Base-by-base conservation (phyloP, 1,284 basidiomycete genomes). In the Apiotrichum akiyoshidainum region DNA sequence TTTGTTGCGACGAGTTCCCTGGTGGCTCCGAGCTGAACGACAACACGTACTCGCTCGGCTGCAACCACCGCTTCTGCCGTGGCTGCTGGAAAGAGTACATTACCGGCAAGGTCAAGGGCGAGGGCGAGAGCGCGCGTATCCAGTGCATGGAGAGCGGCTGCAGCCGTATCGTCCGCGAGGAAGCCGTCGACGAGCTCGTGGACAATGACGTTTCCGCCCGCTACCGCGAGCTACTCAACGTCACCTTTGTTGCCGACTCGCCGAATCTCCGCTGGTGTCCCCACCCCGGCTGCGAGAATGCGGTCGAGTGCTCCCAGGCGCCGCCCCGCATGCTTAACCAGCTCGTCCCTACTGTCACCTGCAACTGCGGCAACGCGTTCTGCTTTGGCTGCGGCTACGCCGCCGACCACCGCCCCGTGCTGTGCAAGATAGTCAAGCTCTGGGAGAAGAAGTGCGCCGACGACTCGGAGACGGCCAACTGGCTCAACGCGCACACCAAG, bases 401-500 rank as follows among this genome's bases (percentile, higher is more conserved):
- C 68, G 84, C 82, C 64, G 92, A 95, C 70, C 95, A 99, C 74
- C 84, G 92, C 34, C 95, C 95, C 0, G 86, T 95, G 46, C 84
- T 96, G 50, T 99, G 95, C 78, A 82, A 81, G 12, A 87, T 96
- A 31, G 91, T 93, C 67, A 88, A 84, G 80, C 83, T 92, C 79
- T 99, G 96, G 96, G 80, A 96, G 70, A 92, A 90, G 83, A 99
- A 99, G 78, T 98, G 95, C 78, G 86, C 87, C 57, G 95, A 99
- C 75, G 95, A 99, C 74, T 92, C 89, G 66, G 96, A 99, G 81
- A 99, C 95, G 19, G 92, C 93, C 42, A 98, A 99, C 75, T 99
- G 95, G 95, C 94, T 99, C 80, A 92, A 90, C 83, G 97, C 93
- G 67, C 97, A 99, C 76, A 99, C 95, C 52, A 98, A 99, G 81